Base-by-base conservation (phyloP, 805 yeast species). In the Maudiozyma saulgeensis region DNA sequence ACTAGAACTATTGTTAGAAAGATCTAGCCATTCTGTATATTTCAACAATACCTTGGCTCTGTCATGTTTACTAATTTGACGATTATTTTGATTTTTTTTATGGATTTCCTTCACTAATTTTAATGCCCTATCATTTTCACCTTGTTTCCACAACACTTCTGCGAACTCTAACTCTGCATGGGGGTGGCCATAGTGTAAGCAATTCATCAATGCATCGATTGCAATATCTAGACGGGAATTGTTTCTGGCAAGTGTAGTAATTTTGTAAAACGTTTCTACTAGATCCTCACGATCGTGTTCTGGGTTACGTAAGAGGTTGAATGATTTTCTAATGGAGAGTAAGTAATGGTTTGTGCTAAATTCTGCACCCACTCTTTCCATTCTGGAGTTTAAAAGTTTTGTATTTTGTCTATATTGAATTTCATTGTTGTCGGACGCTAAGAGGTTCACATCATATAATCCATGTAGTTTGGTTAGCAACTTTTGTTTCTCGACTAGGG, bases 1-100 rank as follows among this genome's bases (percentile, higher is more conserved):
- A 8, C 95, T 81, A 8, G 88, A 81, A 32, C 89, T 83, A 60
- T 87, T 90, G 46, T 88, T 90, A 0, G 96, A 86, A 35, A 73
- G 72, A 59, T 89, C 96, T 16, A 89, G 70, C 98, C 98, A 93
- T 53, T 81, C 79, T 0, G 96, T 87, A 60, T 87, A 87, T 51
- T 82, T 82, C 44, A 90, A 68, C 47, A 86, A 84, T n/a, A 80
- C 77, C 3, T 56, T 54, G 9, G 73, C 67, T 18, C 57, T 56
- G 32, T 67, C 68, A 25, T 68, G 61, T 4, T 55, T 46, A 3
- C 56, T 51, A 13, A 59, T 45, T 3, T 41, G 28, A 3, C 48
- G 46, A 32, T 56, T 48, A 28, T 49, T 49, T 39, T 49, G 51
- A 42, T 58, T 49, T 47, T 49, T 57, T 19, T 56, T 53, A 41